Percentiles rank a stretch among this genome's conserved stretches.
These are phyloP conservation scores for Aethionema arabicum DNA, from an alignment of 345 rosid genomes.

Conservation along the genomic window DNA sequence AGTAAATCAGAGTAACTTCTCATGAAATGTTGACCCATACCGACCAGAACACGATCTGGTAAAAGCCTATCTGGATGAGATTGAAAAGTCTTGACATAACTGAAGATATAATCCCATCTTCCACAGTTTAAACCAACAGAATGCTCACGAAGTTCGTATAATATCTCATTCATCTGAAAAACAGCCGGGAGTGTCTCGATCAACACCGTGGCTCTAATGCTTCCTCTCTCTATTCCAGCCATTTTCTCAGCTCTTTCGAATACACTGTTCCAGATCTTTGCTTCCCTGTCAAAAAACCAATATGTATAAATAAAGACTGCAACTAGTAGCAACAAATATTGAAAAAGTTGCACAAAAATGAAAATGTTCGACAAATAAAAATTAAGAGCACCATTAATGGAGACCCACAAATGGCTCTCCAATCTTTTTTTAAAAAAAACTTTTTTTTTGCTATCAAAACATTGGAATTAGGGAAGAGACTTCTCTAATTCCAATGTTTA, in stretches of 20 bases:
- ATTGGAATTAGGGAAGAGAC: too few relatives aligned
- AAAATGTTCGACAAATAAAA: too few relatives aligned
- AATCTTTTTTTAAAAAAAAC: too few relatives aligned
- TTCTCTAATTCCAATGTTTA: too few relatives aligned
- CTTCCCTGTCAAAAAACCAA: conserved; percentile 61
- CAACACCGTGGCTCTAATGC: conserved; percentile 81
- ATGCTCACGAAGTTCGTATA: conserved; percentile 80
- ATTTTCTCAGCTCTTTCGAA: conserved; percentile 85
- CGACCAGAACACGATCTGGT: conserved; percentile 79
- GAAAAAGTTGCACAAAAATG: too few relatives aligned
- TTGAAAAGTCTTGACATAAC: conserved; percentile 93
- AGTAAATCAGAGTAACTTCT: conserved; percentile 90
- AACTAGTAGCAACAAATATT: not conserved
- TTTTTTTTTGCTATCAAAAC: too few relatives aligned
- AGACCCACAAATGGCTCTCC: too few relatives aligned
- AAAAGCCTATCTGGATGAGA: conserved; percentile 75
- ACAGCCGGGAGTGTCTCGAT: conserved; percentile 92
- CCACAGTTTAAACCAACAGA: conserved; percentile 91
- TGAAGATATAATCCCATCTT: conserved; percentile 94
- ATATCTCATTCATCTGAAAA: conserved; percentile 93
- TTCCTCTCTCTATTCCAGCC: conserved; percentile 81
- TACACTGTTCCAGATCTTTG: conserved; percentile 86
- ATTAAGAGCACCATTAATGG: too few relatives aligned
- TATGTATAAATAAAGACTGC: not conserved
- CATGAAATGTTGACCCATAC: conserved; percentile 95